A percentile compares a stretch with the other conserved stretches of the same genome.
phyloP scores from a whole-genome alignment of 768 basidiomycete species.

The Strobilomyces echinocephalus region DNA sequence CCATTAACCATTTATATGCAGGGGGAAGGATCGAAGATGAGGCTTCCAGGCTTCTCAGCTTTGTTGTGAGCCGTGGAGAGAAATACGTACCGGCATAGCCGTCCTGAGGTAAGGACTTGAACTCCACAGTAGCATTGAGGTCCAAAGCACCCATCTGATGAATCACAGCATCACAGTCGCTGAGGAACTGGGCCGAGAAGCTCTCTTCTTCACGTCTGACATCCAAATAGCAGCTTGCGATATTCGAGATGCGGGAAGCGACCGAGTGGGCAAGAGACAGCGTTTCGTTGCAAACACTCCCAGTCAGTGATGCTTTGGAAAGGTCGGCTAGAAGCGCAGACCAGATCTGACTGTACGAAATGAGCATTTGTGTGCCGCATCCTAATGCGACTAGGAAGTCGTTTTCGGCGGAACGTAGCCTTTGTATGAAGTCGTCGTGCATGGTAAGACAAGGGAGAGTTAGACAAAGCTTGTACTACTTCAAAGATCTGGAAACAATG shows the following conservation, averaged over 20 bases:
- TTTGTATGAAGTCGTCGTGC: slow-evolving; percentile 2
- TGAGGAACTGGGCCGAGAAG: background rate
- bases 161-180: slow-evolving; percentile 8
- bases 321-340: background rate
- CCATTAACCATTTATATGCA: slow-evolving; percentile 40
- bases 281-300: background rate
- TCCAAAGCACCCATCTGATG: background rate
- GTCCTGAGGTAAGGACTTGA: no score
- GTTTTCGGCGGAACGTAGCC: background rate
- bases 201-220: background rate
- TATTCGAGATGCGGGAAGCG: background rate
- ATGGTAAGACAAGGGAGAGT: background rate
- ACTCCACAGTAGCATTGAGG: background rate
- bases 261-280: background rate
- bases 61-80: no score
- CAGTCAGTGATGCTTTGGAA: background rate
- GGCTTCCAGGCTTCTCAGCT: background rate
- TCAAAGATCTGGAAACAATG: slow-evolving; percentile 3
- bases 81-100: no score
- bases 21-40: slow-evolving; percentile 1
- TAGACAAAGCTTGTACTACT: background rate
- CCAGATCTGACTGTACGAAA: slow-evolving; percentile 1
- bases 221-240: slow-evolving; percentile 8
- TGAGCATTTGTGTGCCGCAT: background rate
- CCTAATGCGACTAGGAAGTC: background rate